These are phyloP conservation scores for Ceratobasidium sp. DNA, from an alignment of 1,284 basidiomycete species.

Conservation along the genomic window DNA sequence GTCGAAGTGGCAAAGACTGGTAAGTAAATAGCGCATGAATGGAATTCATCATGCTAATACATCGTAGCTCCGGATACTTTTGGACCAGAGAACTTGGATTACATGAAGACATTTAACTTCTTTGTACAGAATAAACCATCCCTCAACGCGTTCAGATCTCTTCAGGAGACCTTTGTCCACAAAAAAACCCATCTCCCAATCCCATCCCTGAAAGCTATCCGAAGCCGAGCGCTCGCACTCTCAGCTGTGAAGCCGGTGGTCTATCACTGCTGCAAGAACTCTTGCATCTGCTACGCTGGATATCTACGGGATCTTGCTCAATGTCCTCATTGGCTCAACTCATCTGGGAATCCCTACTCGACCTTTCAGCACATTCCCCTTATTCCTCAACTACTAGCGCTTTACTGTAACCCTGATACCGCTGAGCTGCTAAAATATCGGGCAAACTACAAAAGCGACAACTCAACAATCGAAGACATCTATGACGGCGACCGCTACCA, in stretches of 20 bases:
- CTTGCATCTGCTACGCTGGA: conserved; percentile 34
- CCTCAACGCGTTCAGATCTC: background rate
- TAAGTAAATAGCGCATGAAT: background rate
- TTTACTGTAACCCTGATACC: background rate
- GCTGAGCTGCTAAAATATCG: conserved; percentile 31
- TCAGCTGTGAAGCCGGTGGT: background rate
- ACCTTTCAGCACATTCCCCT: conserved; percentile 28
- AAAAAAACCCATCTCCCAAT: background rate
- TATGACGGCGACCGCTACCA: conserved; percentile 37
- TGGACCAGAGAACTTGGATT: background rate
- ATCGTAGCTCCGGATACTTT: background rate
- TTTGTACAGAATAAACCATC: conserved; percentile 15
- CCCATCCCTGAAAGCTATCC: background rate
- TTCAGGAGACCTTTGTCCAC: background rate
- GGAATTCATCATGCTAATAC: background rate
- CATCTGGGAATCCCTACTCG: conserved; percentile 1
- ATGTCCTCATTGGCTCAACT: conserved; percentile 38
- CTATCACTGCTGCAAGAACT: conserved; percentile 42
- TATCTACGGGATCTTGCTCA: conserved; percentile 1
- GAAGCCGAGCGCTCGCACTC: background rate
- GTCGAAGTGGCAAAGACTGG: background rate
- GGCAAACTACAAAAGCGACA: background rate
- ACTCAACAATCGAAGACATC: conserved; percentile 17
- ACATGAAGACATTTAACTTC: conserved; percentile 1
- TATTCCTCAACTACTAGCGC: conserved; percentile 30